Conservation (phyloP, 2,329 filamentous ascomycete genomes). For the Calcarisporium arbuscula region DNA sequence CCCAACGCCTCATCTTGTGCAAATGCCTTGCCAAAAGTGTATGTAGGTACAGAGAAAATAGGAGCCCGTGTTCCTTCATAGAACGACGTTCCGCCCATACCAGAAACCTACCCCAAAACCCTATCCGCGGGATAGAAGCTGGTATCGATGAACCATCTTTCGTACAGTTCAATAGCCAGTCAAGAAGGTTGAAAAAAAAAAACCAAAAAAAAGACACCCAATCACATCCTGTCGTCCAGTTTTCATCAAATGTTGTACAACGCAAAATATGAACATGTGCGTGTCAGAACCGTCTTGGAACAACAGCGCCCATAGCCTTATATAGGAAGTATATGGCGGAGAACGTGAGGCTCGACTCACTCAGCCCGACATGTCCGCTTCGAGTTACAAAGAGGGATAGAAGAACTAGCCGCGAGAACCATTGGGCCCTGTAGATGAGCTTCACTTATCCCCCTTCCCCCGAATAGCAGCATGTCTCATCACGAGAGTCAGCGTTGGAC, state of each 20-base stretch:
- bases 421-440: neutral
- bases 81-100: no score
- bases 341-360: no score
- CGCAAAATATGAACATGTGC: constrained; percentile 11
- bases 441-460: neutral
- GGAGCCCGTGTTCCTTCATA: constrained; percentile 1
- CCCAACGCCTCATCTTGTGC: constrained; percentile 42
- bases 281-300: constrained; percentile 5
- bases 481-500: constrained; percentile 54
- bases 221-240: constrained; percentile 15
- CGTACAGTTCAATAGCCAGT: no score
- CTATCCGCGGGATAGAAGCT: no score
- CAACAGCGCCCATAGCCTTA: constrained; percentile 6
- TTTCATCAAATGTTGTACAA: constrained; percentile 23
- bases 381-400: constrained; percentile 13
- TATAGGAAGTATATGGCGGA: no score
- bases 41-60: constrained; percentile 31
- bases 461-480: constrained; percentile 8
- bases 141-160: no score
- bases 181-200: neutral
- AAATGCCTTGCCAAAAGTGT: constrained; percentile 34
- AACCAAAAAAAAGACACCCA: constrained; percentile 10
- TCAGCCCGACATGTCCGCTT: neutral
- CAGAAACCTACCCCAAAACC: no score
- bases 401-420: constrained; percentile 11